These are phyloP conservation scores for Leishmania turanica DNA, from an alignment of 208 protist species.

Conservation along the genomic window DNA sequence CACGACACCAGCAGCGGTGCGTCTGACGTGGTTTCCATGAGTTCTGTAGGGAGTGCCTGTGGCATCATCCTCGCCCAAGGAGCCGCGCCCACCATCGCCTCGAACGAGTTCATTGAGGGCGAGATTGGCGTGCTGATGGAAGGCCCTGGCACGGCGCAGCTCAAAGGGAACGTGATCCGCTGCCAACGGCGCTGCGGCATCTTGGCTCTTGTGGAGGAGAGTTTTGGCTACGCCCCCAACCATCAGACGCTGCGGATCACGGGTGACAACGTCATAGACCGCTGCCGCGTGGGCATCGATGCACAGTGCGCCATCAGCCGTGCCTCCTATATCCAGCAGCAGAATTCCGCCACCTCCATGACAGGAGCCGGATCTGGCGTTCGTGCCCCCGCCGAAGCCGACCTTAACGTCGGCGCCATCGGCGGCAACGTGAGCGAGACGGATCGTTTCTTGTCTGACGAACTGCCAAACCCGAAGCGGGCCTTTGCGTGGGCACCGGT, in stretches of 20 bases:
- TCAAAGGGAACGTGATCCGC: conserved; percentile 75
- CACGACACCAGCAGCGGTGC: background rate
- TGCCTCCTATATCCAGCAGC: conserved; percentile 19
- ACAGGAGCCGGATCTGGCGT: background rate
- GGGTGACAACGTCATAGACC: conserved; percentile 85
- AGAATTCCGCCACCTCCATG: background rate
- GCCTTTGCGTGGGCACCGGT: conserved; percentile 46
- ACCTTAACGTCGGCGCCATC: background rate
- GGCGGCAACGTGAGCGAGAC: background rate
- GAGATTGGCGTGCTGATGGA: conserved; percentile 83
- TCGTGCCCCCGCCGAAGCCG: background rate
- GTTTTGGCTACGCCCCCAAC: conserved; percentile 28
- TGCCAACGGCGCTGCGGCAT: conserved; percentile 78
- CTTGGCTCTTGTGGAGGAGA: conserved; percentile 62
- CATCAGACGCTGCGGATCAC: conserved; percentile 61
- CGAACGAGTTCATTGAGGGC: conserved; percentile 77
- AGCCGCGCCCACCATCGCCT: conserved; percentile 61
- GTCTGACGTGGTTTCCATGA: conserved; percentile 5
- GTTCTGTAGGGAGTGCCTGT: conserved; percentile 34
- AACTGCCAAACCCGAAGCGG: conserved; percentile 39
- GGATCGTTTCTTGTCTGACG: conserved; percentile 38
- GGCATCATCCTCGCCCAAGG: conserved; percentile 74
- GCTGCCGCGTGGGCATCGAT: conserved; percentile 81
- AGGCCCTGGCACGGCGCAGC: conserved; percentile 48
- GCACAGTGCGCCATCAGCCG: conserved; percentile 49